Conservation (phyloP, 78 protist genomes). For the Dictyostelium capitatum region DNA sequence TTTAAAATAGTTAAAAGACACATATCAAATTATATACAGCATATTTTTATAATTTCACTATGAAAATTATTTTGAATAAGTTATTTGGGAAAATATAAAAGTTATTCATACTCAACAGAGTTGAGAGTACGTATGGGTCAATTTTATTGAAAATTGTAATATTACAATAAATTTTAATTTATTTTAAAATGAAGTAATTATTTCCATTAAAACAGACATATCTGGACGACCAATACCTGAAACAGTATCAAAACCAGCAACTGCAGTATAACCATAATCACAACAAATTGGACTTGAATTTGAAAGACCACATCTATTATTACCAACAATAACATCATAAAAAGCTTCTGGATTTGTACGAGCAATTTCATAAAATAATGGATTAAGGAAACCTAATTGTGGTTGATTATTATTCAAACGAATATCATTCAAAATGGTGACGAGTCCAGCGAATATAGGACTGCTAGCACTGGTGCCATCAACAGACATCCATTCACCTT, state of each 20-base stretch:
- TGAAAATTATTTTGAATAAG: too few relatives aligned
- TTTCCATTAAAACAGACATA: slow-evolving; percentile 58
- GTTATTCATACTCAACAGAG: too few relatives aligned
- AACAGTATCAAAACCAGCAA: slow-evolving; percentile 21
- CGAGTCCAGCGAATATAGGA: slow-evolving; percentile 69
- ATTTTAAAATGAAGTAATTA: slow-evolving; percentile 22
- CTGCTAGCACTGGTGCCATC: slow-evolving; percentile 78
- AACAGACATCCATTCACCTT: slow-evolving; percentile 33
- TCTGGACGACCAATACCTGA: slow-evolving; percentile 64
- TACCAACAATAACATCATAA: slow-evolving; percentile 84
- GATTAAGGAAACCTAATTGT: slow-evolving; percentile 81
- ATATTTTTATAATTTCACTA: too few relatives aligned
- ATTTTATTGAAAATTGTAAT: background rate
- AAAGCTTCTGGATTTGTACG: slow-evolving; percentile 67
- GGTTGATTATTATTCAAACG: slow-evolving; percentile 40
- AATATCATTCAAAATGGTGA: slow-evolving; percentile 74
- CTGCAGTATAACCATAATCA: slow-evolving; percentile 62
- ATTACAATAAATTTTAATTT: background rate
- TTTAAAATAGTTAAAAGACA: too few relatives aligned
- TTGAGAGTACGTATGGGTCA: too few relatives aligned
- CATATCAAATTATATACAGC: too few relatives aligned
- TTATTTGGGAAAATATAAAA: too few relatives aligned
- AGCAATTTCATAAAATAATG: slow-evolving; percentile 68
- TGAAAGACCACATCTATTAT: slow-evolving; percentile 73
- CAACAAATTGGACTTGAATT: slow-evolving; percentile 82